These are phyloP conservation scores for Colletotrichum sp. DNA, from an alignment of 2,329 filamentous ascomycete genomes.

Conservation along the genomic window DNA sequence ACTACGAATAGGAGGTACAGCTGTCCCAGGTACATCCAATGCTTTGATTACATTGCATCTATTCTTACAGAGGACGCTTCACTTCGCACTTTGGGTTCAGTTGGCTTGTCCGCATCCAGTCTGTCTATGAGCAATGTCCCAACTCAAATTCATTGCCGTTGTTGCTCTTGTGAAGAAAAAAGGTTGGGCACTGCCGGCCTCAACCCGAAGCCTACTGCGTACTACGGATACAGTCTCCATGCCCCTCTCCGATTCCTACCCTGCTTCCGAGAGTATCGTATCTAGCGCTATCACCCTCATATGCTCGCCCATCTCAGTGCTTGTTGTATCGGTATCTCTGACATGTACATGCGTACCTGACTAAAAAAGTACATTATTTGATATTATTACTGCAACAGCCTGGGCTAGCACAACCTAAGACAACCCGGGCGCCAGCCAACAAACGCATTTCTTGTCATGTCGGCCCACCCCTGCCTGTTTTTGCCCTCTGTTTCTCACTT, in stretches of 20 bases:
- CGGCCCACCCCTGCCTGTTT: background rate
- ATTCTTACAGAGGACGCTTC: background rate
- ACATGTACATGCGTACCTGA: background rate
- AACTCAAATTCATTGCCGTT: background rate
- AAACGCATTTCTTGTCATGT: conserved; percentile 8
- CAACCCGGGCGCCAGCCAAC: conserved; percentile 6
- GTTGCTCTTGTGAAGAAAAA: background rate
- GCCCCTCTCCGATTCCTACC: background rate
- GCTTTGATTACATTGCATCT: background rate
- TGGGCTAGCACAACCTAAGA: conserved; percentile 12
- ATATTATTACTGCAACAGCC: conserved; percentile 6
- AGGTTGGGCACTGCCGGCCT: background rate
- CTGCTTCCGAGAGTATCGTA: background rate
- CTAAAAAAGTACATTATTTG: background rate
- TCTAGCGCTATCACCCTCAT: background rate
- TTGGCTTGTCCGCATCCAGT: background rate
- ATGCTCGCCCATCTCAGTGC: background rate
- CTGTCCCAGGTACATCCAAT: background rate
- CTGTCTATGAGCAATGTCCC: background rate
- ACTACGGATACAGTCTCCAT: background rate
- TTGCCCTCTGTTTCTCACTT: background rate
- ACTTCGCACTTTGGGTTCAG: background rate
- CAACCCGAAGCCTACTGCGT: background rate
- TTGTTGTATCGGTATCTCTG: background rate
- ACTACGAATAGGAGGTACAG: background rate